A percentile compares a stretch with the other conserved stretches of the same genome.
Evolutionary conservation across 1,139 yeast species (phyloP).

Genomic region (Suhomyces coccinellae): DNA sequence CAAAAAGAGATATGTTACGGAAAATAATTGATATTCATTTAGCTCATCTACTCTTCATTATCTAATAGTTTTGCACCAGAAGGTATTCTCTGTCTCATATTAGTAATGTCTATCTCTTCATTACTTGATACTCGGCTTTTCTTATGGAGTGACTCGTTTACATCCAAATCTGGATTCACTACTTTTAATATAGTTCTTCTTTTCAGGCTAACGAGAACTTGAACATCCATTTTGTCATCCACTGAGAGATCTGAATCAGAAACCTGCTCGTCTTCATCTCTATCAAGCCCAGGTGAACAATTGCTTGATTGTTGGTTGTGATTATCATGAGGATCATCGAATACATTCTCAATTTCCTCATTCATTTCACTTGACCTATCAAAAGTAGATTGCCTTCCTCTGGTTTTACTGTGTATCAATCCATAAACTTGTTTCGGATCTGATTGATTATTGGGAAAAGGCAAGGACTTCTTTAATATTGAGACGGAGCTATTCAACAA

Average conservation of each 20-base stretch:
- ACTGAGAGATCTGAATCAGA: conserved; percentile 28
- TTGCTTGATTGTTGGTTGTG: conserved; percentile 3
- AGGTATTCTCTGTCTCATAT: conserved; percentile 32
- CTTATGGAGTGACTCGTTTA: conserved; percentile 16
- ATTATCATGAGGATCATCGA: conserved; percentile 5
- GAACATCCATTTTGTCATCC: conserved; percentile 61
- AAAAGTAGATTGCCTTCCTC: conserved; percentile 4
- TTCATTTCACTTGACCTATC: neutral
- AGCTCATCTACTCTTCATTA: neutral
- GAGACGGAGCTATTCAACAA: conserved; percentile 28
- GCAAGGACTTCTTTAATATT: conserved; percentile 24
- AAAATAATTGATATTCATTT: neutral
- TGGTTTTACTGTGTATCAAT: conserved; percentile 13
- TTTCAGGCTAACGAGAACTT: conserved; percentile 71
- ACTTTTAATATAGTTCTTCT: conserved; percentile 63
- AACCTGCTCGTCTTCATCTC: conserved; percentile 30
- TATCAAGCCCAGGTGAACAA: conserved; percentile 1
- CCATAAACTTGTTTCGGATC: conserved; percentile 11
- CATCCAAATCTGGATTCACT: conserved; percentile 57
- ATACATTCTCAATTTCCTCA: conserved; percentile 3
- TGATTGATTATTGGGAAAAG: conserved; percentile 21
- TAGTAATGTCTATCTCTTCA: conserved; percentile 5
- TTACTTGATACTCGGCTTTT: conserved; percentile 4
- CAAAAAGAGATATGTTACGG: too few species aligned
- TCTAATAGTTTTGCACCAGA: conserved; percentile 23